Percentiles rank a stretch among this genome's conserved stretches.
phyloP scores from a whole-genome alignment of 2,329 filamentous ascomycete genomes.

The Ophiocordyceps camponoti-leonardi region DNA sequence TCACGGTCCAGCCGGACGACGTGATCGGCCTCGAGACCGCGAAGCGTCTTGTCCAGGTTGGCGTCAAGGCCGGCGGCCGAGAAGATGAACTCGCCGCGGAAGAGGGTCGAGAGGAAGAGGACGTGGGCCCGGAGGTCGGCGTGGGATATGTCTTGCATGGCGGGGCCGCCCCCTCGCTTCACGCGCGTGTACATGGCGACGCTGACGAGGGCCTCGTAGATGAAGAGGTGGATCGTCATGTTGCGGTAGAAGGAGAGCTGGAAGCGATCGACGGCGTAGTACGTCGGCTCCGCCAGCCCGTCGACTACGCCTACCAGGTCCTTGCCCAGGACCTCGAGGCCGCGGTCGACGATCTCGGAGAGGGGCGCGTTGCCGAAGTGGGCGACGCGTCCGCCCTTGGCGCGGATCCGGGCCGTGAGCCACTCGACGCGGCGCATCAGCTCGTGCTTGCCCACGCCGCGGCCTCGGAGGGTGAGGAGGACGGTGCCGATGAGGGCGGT shows the following conservation, averaged over 20 bases:
- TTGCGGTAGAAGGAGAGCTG: slow-evolving; percentile 97
- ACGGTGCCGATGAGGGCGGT: slow-evolving; percentile 92
- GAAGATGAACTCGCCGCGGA: slow-evolving; percentile 95
- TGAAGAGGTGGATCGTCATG: slow-evolving; percentile 98
- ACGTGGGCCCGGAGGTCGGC: slow-evolving; percentile 61
- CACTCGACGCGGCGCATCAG: slow-evolving; percentile 77
- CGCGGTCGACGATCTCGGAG: slow-evolving; percentile 69
- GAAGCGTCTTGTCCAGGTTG: slow-evolving; percentile 69
- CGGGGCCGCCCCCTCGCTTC: slow-evolving; percentile 75
- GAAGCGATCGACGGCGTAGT: slow-evolving; percentile 88
- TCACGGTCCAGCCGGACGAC: slow-evolving; percentile 53
- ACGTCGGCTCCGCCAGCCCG: slow-evolving; percentile 76
- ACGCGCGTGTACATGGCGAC: slow-evolving; percentile 80
- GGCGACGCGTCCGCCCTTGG: slow-evolving; percentile 80
- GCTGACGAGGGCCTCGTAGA: slow-evolving; percentile 80
- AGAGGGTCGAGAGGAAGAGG: slow-evolving; percentile 78
- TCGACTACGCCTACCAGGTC: slow-evolving; percentile 69
- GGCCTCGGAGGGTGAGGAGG: slow-evolving; percentile 73
- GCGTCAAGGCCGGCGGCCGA: slow-evolving; percentile 64
- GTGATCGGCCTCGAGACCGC: slow-evolving; percentile 59
- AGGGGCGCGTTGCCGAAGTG: slow-evolving; percentile 76
- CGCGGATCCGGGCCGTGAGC: slow-evolving; percentile 65
- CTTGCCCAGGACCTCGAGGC: slow-evolving; percentile 78
- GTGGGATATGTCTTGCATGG: slow-evolving; percentile 64
- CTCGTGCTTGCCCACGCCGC: slow-evolving; percentile 78